These are phyloP conservation scores for Rosa lucieae DNA, from an alignment of 306 rosid genomes.

Conservation along the genomic window DNA sequence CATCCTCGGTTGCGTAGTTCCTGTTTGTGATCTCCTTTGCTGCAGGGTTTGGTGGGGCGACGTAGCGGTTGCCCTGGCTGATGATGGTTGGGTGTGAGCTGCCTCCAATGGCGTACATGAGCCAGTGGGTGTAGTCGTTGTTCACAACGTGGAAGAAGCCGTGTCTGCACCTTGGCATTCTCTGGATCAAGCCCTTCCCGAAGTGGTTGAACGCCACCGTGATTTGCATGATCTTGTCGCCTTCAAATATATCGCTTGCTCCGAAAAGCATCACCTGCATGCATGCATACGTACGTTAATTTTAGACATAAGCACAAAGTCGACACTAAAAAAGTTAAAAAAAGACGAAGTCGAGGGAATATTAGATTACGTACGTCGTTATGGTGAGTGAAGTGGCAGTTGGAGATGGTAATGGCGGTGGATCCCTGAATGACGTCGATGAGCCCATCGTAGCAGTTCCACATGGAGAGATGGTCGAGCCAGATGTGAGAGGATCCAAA, in stretches of 20 bases:
- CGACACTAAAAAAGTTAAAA: neutral
- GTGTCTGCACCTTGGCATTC: conserved; percentile 68
- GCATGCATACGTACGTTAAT: neutral
- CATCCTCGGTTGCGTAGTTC: conserved; percentile 16
- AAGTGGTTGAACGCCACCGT: conserved; percentile 74
- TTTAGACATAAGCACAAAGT: neutral
- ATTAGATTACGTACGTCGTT: conserved; percentile 41
- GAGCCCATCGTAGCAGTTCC: conserved; percentile 64
- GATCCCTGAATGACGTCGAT: conserved; percentile 68
- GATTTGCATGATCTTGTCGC: conserved; percentile 55
- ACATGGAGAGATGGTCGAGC: conserved; percentile 79
- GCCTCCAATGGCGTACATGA: conserved; percentile 88
- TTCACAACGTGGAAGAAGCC: conserved; percentile 75
- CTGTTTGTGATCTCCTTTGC: conserved; percentile 39
- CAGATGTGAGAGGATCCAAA: conserved; percentile 70
- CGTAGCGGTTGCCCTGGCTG: conserved; percentile 83
- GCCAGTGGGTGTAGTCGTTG: conserved; percentile 87
- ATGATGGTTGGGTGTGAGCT: conserved; percentile 67
- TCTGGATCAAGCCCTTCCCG: conserved; percentile 64
- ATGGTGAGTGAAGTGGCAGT: conserved; percentile 64
- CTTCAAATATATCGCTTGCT: conserved; percentile 36
- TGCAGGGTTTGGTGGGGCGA: conserved; percentile 52
- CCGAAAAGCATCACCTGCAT: conserved; percentile 71
- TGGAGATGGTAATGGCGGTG: conserved; percentile 76
- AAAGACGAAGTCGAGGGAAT: neutral